Conservation (phyloP, 208 protist genomes). For the Endotrypanum monterogeii region DNA sequence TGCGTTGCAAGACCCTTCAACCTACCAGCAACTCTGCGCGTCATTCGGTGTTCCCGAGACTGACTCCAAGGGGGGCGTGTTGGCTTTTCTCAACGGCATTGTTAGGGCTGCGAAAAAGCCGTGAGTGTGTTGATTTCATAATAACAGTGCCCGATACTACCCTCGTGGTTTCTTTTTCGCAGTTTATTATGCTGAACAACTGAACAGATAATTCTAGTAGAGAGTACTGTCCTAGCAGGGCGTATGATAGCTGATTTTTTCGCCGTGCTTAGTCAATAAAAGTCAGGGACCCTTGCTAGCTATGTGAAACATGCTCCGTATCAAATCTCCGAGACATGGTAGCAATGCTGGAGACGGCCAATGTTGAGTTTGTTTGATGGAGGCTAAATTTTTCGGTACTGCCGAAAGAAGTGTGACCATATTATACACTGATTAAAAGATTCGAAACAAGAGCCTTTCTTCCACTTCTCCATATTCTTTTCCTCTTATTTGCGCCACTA, state of each 20-base stretch:
- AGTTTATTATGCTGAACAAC: slow-evolving; percentile 9
- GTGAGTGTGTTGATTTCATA: background rate
- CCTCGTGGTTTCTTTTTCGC: background rate
- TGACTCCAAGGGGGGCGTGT: slow-evolving; percentile 27
- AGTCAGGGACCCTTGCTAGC: background rate
- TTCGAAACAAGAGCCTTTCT: slow-evolving; percentile 4
- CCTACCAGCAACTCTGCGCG: slow-evolving; percentile 52
- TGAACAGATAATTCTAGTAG: background rate
- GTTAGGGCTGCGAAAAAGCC: slow-evolving; percentile 31
- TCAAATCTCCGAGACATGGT: background rate
- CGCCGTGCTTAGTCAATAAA: background rate
- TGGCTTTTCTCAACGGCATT: slow-evolving; percentile 62
- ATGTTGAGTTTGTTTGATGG: background rate
- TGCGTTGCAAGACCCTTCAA: slow-evolving; percentile 50
- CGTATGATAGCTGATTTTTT: background rate
- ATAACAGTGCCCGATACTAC: background rate
- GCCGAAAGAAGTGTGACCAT: background rate
- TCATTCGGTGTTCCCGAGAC: slow-evolving; percentile 55
- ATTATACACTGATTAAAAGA: background rate
- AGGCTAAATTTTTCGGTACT: background rate
- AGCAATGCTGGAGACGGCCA: background rate
- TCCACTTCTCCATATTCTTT: slow-evolving; percentile 18
- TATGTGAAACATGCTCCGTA: too few relatives aligned
- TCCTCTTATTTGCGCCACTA: background rate
- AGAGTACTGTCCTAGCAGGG: background rate